phyloP scores from a whole-genome alignment of 1,284 basidiomycete genomes.

The Megacollybia platyphylla region DNA sequence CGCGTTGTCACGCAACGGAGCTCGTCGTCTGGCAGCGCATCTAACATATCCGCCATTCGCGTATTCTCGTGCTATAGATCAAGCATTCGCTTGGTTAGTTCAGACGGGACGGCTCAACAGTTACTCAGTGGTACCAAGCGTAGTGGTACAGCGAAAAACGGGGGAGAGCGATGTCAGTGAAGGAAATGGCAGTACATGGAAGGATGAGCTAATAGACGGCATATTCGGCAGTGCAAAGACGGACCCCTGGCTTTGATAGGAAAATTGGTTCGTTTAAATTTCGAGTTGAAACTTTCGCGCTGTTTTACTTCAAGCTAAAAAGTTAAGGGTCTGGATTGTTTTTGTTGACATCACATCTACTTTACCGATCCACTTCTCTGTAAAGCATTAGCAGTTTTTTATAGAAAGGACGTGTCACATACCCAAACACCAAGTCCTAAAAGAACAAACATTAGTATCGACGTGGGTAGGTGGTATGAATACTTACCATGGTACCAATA shows the following conservation, averaged over 20 bases:
- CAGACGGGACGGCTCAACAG: conserved; percentile 35
- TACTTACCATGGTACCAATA: conserved; percentile 83
- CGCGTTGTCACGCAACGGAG: conserved; percentile 39
- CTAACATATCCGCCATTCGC: conserved; percentile 52
- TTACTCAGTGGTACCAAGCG: conserved; percentile 52
- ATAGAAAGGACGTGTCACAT: conserved; percentile 19
- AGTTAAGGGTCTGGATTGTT: too few relatives aligned
- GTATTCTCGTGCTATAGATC: conserved; percentile 67
- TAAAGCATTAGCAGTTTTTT: too few relatives aligned
- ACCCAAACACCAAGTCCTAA: conserved; percentile 70
- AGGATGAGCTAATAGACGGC: conserved; percentile 32
- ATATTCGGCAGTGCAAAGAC: conserved; percentile 19
- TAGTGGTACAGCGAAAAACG: conserved; percentile 50
- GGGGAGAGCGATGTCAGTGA: conserved; percentile 36
- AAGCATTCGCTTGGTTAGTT: conserved; percentile 62
- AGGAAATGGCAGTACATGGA: conserved; percentile 45
- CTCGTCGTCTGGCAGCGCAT: conserved; percentile 38
- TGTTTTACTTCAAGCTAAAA: too few relatives aligned
- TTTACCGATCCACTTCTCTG: too few relatives aligned
- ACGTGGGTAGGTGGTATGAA: conserved; percentile 2
- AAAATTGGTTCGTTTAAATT: too few relatives aligned
- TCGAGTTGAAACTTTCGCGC: too few relatives aligned
- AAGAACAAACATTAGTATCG: conserved; percentile 10
- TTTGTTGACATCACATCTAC: too few relatives aligned
- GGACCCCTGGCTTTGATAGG: too few relatives aligned